Evolutionary conservation across 768 basidiomycete genomes (phyloP), one percentile per base, ranked within the genome.

Genomic region (Mycena alexandri): DNA sequence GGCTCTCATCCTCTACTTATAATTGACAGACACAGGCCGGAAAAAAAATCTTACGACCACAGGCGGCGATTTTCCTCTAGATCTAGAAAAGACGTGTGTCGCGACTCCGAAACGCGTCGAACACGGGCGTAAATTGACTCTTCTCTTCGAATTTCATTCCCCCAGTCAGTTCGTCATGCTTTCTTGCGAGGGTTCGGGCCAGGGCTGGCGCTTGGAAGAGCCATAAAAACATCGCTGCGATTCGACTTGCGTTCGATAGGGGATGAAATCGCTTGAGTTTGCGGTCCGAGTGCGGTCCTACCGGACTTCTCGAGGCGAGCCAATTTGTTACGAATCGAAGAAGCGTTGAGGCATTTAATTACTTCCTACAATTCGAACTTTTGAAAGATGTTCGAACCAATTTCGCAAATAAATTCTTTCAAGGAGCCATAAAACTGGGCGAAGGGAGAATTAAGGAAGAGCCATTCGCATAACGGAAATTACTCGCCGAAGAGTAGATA

Each of bases 261-360:
- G 50, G 29, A 33, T 51, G 56, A 8, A 34, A 58, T 58, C 48
- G 38, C 33, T 17, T 33, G 24, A 42, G 55, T 42, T 21, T 38
- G 22, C 29, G 63, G 62, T 48, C 47, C 46, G 25, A 57, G 47
- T 42, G 55, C 63, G 55, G 55, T 14, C 16, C 14, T 48, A 36
- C 43, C 41, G 61, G 60, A 41, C 17, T 36, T 52, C 34, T 42
- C 9, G 16, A 16, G 42, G 51, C 12, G 34, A 63, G 34, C 12
- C 42, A 50, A 47, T 21, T 5, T 33, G 44, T 44, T 50, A 36
- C 57, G 53, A 47, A 34, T 34, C 29, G 19, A 59, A 36, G 59
- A 63, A 63, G 61, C 17, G 33, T 24, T 25, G 53, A 63, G 46
- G 54, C 53, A 63, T 63, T 64, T n/a, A n/a, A n/a, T n/a, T 53